Percentiles rank a stretch among this genome's conserved stretches.
Conservation (phyloP, 2,329 filamentous ascomycete species). For the Scleromitrula shiraiana region DNA sequence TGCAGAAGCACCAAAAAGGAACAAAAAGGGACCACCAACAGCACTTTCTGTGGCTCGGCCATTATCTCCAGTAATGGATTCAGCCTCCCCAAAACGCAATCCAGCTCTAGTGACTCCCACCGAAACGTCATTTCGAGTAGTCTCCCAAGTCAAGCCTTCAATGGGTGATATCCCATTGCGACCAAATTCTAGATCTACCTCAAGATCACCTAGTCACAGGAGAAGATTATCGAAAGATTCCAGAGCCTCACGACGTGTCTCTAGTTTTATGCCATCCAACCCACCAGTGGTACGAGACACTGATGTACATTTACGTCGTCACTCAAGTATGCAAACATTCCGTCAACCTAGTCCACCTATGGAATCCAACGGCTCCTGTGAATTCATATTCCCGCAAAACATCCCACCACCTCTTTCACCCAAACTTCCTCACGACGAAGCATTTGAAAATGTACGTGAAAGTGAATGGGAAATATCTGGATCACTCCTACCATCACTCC, state of each 20-base stretch:
- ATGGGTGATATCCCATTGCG: conserved; percentile 12
- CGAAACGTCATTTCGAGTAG: conserved; percentile 8
- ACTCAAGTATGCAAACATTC: conserved; percentile 5
- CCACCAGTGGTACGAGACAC: conserved; percentile 4
- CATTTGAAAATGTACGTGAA: neutral
- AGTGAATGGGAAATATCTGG: neutral
- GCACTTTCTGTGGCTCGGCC: conserved; percentile 13
- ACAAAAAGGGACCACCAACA: conserved; percentile 14
- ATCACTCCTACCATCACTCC: neutral
- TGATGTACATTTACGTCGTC: conserved; percentile 19
- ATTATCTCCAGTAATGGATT: conserved; percentile 17
- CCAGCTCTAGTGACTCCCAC: conserved; percentile 10
- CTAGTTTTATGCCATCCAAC: conserved; percentile 17
- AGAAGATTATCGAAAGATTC: conserved; percentile 1
- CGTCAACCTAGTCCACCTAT: neutral
- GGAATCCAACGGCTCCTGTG: conserved; percentile 4
- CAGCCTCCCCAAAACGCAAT: conserved; percentile 11
- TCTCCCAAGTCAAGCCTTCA: conserved; percentile 10
- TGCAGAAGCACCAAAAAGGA: conserved; percentile 12
- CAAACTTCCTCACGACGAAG: neutral
- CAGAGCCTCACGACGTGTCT: conserved; percentile 10
- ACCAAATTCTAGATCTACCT: conserved; percentile 1
- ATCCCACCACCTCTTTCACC: neutral
- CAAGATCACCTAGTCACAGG: neutral
- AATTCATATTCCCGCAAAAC: neutral